Evolutionary conservation across 352 stramenopile species (phyloP), one percentile per base, ranked within the genome.

Genomic region (Stramenopiles sp.): DNA sequence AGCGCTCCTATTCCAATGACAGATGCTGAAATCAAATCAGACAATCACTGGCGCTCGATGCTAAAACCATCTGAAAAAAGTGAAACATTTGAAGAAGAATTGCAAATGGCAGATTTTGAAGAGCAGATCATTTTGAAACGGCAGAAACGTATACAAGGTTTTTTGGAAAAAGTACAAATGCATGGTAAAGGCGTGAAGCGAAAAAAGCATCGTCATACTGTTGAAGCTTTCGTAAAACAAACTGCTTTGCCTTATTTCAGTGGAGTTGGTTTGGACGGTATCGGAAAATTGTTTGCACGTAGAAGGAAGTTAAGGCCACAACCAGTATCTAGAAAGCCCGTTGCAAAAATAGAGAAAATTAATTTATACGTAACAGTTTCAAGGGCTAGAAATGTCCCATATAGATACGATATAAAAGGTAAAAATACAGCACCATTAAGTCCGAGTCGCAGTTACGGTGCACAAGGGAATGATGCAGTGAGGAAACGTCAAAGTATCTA

Each of bases 211-310:
- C 4, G 65, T 1, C 65, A 76, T 13, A 33, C 4, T 13, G 65
- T 33, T 20, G 30, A 31, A 33, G 65, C 65, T 13, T 76, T 95
- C 77, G 87, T 95, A 23, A 90, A 92, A 63, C 90, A 96, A 73
- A 86, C 90, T 73, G 83, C 87, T 29, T 79, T 94, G 33, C 90
- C 90, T n/a, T 88, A 95, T 38, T 86, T 87, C 31, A 83, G 87
- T 0, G 83, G 84, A 0, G 78, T 95, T 0, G 87, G 92, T 30
- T 76, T 92, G 4, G 88, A 86, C 0, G 84, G 81, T 0, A 78
- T 94, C n/a, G 79, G 77, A 7, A 73, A 30, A 0, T 81, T 94
- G 27, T 90, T 93, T 33, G 78, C 65, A 7, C 79, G 74, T 13
- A 20, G 80, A 33, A 78, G 83, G 0, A 6, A 33, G 0, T 79